Percentiles rank a stretch among this genome's conserved stretches.
phyloP scores from a whole-genome alignment of 2,329 filamentous ascomycete species.

The Magnaporthiopsis poae region DNA sequence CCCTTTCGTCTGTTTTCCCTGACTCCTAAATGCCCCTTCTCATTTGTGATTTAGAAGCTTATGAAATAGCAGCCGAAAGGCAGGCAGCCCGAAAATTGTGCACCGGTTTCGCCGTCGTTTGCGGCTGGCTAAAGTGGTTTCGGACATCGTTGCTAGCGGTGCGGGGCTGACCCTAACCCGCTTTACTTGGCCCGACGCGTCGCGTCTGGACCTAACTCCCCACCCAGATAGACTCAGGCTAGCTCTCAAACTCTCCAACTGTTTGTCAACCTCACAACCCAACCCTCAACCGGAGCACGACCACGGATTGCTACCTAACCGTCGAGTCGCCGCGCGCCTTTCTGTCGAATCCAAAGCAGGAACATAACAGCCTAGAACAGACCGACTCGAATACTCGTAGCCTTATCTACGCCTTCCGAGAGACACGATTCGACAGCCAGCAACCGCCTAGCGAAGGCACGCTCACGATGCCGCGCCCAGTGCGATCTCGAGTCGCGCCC shows the following conservation, averaged over 20 bases:
- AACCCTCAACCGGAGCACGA: background rate
- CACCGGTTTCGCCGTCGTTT: too few species aligned
- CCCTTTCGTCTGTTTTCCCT: too few species aligned
- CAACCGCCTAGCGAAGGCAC: background rate
- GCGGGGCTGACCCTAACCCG: background rate
- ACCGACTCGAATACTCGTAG: background rate
- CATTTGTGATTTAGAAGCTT: too few species aligned
- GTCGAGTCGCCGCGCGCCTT: background rate
- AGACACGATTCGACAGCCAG: too few species aligned
- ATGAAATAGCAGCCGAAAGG: too few species aligned
- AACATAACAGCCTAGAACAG: background rate
- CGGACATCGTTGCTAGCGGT: background rate
- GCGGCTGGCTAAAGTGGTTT: too few species aligned
- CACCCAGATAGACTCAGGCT: background rate
- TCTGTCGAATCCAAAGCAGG: background rate
- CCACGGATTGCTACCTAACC: background rate
- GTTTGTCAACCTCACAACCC: background rate
- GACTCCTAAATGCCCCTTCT: too few species aligned
- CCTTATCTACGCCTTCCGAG: background rate
- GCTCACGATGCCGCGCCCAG: slow-evolving; percentile 8
- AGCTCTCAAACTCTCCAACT: background rate
- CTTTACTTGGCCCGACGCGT: background rate
- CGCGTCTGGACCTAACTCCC: background rate
- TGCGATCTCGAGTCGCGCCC: slow-evolving; percentile 8
- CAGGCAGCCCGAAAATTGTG: too few species aligned